A percentile compares a stretch with the other conserved stretches of the same genome.
phyloP scores from a whole-genome alignment of 2,329 filamentous ascomycete genomes.

The Alternaria brassicicola region DNA sequence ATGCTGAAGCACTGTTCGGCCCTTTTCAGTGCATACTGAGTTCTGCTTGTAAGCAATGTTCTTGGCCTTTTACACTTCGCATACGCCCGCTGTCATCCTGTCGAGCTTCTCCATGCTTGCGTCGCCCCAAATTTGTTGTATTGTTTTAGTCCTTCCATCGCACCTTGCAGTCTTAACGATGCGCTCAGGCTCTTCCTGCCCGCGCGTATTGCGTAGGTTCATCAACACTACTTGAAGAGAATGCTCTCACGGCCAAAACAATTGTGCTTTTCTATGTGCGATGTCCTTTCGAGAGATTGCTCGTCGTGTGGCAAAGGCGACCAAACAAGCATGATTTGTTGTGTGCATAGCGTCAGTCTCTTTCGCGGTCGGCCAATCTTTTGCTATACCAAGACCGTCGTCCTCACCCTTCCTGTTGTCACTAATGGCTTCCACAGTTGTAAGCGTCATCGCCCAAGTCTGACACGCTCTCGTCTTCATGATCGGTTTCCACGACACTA shows the following conservation, averaged over 20 bases:
- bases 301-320: not conserved
- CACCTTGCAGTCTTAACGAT: not conserved
- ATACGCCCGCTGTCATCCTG: not conserved
- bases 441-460: not conserved
- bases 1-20: not conserved
- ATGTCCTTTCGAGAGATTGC: not conserved
- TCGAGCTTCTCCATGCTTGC: not conserved
- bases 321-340: not conserved
- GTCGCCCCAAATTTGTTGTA: not conserved
- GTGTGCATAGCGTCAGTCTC: not conserved
- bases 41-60: not conserved
- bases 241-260: not conserved
- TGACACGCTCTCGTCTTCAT: not conserved
- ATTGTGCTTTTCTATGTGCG: not conserved
- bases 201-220: not conserved
- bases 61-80: not conserved
- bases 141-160: not conserved
- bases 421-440: not conserved
- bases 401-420: not conserved
- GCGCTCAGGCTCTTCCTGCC: not conserved
- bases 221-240: not conserved
- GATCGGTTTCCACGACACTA: not conserved
- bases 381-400: not conserved
- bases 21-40: not conserved
- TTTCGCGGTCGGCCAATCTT: not conserved